Evolutionary conservation across 768 basidiomycete species (phyloP).

Genomic region (Sutorius australiensis): DNA sequence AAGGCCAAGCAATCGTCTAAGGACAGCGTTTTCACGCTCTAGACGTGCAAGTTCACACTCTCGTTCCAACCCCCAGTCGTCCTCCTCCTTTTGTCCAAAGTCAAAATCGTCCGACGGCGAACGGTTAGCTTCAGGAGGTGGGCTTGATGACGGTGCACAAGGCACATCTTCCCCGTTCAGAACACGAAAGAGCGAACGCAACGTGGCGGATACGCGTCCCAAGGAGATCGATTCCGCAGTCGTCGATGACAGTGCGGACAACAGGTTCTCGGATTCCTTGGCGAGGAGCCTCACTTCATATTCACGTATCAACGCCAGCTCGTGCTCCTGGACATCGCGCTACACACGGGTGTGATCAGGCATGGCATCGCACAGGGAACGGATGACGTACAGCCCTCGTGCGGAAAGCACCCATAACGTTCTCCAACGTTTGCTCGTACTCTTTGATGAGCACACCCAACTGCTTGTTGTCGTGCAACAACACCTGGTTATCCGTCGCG

Average conservation of each 20-base stretch:
- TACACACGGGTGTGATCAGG: conserved; percentile 29
- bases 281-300: conserved; percentile 84
- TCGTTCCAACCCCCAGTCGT: conserved; percentile 78
- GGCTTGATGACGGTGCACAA: neutral
- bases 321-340: conserved; percentile 92
- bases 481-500: conserved; percentile 72
- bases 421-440: conserved; percentile 95
- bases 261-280: conserved; percentile 65
- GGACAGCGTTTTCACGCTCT: conserved; percentile 81
- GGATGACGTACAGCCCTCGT: conserved; percentile 73
- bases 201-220: conserved; percentile 60
- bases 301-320: conserved; percentile 83
- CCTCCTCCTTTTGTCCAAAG: conserved; percentile 42
- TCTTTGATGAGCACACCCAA: conserved; percentile 88
- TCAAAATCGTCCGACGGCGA: conserved; percentile 8
- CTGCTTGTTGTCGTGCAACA: conserved; percentile 96
- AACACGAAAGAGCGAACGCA: conserved; percentile 67
- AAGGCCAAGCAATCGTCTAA: conserved; percentile 68
- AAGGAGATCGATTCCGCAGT: conserved; percentile 67
- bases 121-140: conserved; percentile 3
- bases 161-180: conserved; percentile 60
- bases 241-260: conserved; percentile 53
- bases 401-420: conserved; percentile 88
- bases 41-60: conserved; percentile 88
- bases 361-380: neutral